Evolutionary conservation across 768 basidiomycete genomes (phyloP).

Genomic region (Amanita fuliginea): DNA sequence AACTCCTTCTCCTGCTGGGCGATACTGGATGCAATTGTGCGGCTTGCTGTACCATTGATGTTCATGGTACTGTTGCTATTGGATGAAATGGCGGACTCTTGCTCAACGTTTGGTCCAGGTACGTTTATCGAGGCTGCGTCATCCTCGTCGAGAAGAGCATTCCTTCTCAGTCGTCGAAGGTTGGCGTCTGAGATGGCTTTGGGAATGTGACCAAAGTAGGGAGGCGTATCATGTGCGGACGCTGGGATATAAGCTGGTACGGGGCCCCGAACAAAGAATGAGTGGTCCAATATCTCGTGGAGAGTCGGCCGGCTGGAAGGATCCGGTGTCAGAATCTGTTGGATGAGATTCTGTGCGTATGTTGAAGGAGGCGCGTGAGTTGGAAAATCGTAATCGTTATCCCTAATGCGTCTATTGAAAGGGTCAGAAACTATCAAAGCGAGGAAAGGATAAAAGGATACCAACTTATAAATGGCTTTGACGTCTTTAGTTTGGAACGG

Average conservation of each 20-base stretch:
- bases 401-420: conserved; percentile 67
- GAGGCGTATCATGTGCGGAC: conserved; percentile 63
- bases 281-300: conserved; percentile 73
- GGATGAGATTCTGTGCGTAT: conserved; percentile 70
- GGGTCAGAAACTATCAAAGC: conserved; percentile 3
- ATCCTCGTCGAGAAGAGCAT: conserved; percentile 56
- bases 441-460: not conserved
- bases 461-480: conserved; percentile 89
- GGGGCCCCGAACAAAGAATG: conserved; percentile 74
- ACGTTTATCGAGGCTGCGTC: conserved; percentile 31
- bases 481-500: conserved; percentile 99
- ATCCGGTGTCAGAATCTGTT: conserved; percentile 75
- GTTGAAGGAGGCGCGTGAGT: conserved; percentile 57
- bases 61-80: not conserved
- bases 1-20: conserved; percentile 93
- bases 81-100: not conserved
- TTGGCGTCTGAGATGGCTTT: conserved; percentile 54
- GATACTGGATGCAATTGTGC: conserved; percentile 47
- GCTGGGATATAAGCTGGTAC: conserved; percentile 75
- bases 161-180: conserved; percentile 53
- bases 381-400: conserved; percentile 92
- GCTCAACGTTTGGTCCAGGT: conserved; percentile 19
- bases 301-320: conserved; percentile 76
- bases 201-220: conserved; percentile 65
- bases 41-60: conserved; percentile 11